These are phyloP conservation scores for Grammothele lineata DNA, from an alignment of 768 basidiomycete genomes.

Conservation along the genomic window DNA sequence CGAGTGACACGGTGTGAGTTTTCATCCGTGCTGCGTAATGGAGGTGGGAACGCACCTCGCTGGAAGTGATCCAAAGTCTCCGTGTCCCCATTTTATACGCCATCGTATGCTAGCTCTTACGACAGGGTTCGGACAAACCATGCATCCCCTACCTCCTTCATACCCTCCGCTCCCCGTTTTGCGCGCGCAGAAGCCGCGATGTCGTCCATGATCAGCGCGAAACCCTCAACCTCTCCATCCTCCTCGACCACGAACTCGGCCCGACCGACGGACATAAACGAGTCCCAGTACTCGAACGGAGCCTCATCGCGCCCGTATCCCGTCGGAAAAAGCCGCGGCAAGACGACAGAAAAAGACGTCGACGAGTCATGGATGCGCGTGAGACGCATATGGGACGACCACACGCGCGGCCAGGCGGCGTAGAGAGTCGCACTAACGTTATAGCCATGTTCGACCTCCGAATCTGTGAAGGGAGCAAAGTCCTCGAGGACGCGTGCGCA, in stretches of 20 bases:
- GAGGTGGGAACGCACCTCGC: too few species aligned
- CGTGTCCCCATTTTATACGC: too few species aligned
- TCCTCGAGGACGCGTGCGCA: slow-evolving; percentile 24
- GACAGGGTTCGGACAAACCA: too few species aligned
- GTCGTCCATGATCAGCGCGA: slow-evolving; percentile 6
- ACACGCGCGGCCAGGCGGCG: slow-evolving; percentile 18
- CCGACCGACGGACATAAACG: neutral
- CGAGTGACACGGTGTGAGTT: too few species aligned
- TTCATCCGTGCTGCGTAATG: too few species aligned
- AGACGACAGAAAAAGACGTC: slow-evolving; percentile 17
- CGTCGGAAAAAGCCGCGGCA: slow-evolving; percentile 28
- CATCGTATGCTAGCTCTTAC: too few species aligned
- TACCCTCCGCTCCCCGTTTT: neutral
- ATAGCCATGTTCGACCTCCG: neutral
- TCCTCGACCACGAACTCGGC: neutral
- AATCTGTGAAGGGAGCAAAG: slow-evolving; percentile 19
- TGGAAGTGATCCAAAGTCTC: too few species aligned
- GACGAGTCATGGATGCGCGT: slow-evolving; percentile 4
- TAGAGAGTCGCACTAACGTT: too few species aligned
- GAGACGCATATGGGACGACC: slow-evolving; percentile 34
- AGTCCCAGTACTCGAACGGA: slow-evolving; percentile 12
- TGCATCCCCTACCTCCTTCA: neutral
- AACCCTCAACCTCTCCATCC: neutral
- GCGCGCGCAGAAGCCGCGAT: neutral
- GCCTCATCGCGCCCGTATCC: slow-evolving; percentile 31